Evolutionary conservation across 2,329 filamentous ascomycete genomes (phyloP).

Genomic region (Trichoderma cornu-damae): DNA sequence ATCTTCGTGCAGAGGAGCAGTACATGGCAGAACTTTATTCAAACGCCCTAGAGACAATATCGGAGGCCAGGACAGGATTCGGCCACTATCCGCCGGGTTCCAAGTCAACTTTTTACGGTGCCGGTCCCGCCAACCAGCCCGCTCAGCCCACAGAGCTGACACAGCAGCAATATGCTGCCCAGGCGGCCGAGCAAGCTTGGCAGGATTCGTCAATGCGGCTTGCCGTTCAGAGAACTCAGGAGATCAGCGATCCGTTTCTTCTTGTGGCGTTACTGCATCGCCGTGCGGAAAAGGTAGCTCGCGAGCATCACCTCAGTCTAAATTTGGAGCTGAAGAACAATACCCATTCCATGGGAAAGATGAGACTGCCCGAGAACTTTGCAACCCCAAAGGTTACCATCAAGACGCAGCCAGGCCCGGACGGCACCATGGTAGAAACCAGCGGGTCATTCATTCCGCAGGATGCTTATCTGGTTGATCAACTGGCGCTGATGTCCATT

Average conservation of each 20-base stretch:
- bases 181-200: conserved; percentile 62
- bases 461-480: conserved; percentile 71
- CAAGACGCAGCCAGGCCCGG: conserved; percentile 52
- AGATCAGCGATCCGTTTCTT: conserved; percentile 70
- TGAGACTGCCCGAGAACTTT: conserved; percentile 47
- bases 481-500: conserved; percentile 76
- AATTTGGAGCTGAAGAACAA: conserved; percentile 52
- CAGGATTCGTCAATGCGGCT: conserved; percentile 58
- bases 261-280: conserved; percentile 56
- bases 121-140: conserved; percentile 61
- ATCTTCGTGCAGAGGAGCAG: conserved; percentile 81
- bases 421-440: conserved; percentile 58
- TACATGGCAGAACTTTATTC: conserved; percentile 66
- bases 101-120: conserved; percentile 57
- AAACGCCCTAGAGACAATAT: conserved; percentile 40
- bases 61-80: conserved; percentile 49
- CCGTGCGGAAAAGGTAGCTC: conserved; percentile 54
- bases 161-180: conserved; percentile 61
- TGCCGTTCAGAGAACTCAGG: conserved; percentile 58
- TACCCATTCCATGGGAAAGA: conserved; percentile 41
- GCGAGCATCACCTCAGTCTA: conserved; percentile 52
- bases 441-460: conserved; percentile 67
- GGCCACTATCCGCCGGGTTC: conserved; percentile 48
- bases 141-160: conserved; percentile 42
- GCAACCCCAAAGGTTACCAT: conserved; percentile 50